Evolutionary conservation across 768 basidiomycete genomes (phyloP), one percentile per base, ranked within the genome.

Genomic region (Leucocoprinus leucothites): DNA sequence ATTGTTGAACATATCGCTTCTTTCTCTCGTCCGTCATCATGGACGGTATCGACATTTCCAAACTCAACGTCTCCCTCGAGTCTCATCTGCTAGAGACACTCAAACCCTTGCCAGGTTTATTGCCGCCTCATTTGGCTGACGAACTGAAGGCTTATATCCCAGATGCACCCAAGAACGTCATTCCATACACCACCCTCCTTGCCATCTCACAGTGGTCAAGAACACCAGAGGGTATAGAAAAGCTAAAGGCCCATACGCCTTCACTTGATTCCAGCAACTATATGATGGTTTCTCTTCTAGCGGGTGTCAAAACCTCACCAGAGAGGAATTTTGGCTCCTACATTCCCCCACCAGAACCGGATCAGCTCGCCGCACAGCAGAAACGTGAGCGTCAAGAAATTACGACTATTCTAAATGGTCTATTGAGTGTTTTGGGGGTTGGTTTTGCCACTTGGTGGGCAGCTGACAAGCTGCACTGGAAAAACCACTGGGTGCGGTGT

Each of bases 221-320:
- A 42, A 78, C 87, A 25, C 61, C 71, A 3, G 68, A 70, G 44
- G 88, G 83, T 6, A 64, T 60, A 34, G 58, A 64, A 11, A 61
- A 66, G 47, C 72, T 82, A 49, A 7, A 24, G 3, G 25, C 18
- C 26, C 61, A 65, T 34, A 70, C 71, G 44, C 63, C 69, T 47
- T 69, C 74, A 1, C 71, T 91, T 45, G 69, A 82, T 55, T 71
- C 82, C 3, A 69, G 71, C 19, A 72, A 78, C 13, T 92, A 89
- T 65, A 71, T 77, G 5, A 91, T 90, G 83, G 71, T 91, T 36
- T 72, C 89, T 18, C 73, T 94, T 34, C 81, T 94, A 4, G 89
- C 91, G 14, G 91, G 91, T 35, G 78, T 85, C 5, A 81, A 77
- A 42, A 86, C 90, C n/a, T 89, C 89, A 5, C 91, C 91, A 19